Base-by-base conservation (phyloP, 2,329 filamentous ascomycete genomes). In the Monosporascus sp. region DNA sequence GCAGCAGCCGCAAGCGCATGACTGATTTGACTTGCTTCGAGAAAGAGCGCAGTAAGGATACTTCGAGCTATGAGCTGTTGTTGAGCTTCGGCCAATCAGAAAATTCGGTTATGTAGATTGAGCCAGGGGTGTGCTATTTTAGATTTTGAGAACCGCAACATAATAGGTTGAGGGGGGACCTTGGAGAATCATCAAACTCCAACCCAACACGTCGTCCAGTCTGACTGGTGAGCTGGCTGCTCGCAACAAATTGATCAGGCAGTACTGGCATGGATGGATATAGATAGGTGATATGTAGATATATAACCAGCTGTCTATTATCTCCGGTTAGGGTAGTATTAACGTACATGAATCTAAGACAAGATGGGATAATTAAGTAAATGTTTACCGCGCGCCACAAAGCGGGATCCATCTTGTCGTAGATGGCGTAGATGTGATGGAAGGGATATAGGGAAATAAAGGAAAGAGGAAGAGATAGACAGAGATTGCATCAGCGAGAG, bases 1-100 rank as follows among this genome's bases (percentile, higher is more conserved):
- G 38, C 19, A 37, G 50, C 16, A 35, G 17, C n/a, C 26, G 58
- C 51, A 59, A 59, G 55, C 58, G 60, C 59, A 65, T 64, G 63
- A 14, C 31, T 35, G 31, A 66, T 63, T 64, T 63, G 60, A 59
- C 63, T 61, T 58, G 55, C 48, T 54, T 31, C 55, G 41, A 52
- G 50, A 48, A 57, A 52, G 52, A 57, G 51, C 53, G 51, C 54
- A 52, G 51, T 46, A 53, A 54, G 27, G 48, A 49, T 55, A 56
- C 53, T 49, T 56, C 31, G 27, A 51, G 37, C 27, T 31, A 55
- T 46, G 52, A 57, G 54, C 52, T 65, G 65, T 62, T 52, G 63
- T 65, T 60, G 52, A 63, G 57, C 58, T 56, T 59, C 44, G 65
- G 49, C 72, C 72, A 75, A 74, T 75, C 66, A 74, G 63, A 74